phyloP scores from a whole-genome alignment of 2,329 filamentous ascomycete species.

The Colletotrichum costaricense region DNA sequence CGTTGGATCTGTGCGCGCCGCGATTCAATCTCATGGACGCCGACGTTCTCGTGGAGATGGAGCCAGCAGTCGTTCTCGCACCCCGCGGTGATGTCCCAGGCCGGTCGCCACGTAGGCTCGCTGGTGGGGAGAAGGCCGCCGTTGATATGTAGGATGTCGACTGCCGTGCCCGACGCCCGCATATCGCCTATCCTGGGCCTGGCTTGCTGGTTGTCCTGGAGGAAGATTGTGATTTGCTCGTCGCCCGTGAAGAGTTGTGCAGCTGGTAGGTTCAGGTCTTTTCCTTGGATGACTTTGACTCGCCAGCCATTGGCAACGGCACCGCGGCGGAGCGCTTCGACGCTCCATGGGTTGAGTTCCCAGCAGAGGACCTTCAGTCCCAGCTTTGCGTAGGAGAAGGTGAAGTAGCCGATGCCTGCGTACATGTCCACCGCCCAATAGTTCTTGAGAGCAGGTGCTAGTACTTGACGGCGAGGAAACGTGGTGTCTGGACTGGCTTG shows the following conservation, averaged over 20 bases:
- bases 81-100: conserved; percentile 56
- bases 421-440: conserved; percentile 82
- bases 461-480: not conserved
- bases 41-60: conserved; percentile 76
- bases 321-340: conserved; percentile 84
- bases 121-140: conserved; percentile 72
- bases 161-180: conserved; percentile 44
- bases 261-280: conserved; percentile 51
- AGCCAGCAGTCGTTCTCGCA: conserved; percentile 61
- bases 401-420: conserved; percentile 94
- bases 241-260: conserved; percentile 52
- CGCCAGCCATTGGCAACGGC: conserved; percentile 76
- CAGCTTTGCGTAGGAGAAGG: conserved; percentile 81
- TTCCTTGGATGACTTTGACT: conserved; percentile 62
- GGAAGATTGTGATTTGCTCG: conserved; percentile 73
- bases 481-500: not conserved
- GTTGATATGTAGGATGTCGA: conserved; percentile 69
- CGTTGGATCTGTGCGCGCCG: conserved; percentile 60
- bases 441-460: conserved; percentile 39
- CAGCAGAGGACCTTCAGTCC: conserved; percentile 84
- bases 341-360: conserved; percentile 90
- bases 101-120: conserved; percentile 62
- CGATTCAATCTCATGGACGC: conserved; percentile 61
- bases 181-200: conserved; percentile 52
- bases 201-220: conserved; percentile 74